These are phyloP conservation scores for Inga laurina DNA, from an alignment of 306 rosid genomes.

Conservation along the genomic window DNA sequence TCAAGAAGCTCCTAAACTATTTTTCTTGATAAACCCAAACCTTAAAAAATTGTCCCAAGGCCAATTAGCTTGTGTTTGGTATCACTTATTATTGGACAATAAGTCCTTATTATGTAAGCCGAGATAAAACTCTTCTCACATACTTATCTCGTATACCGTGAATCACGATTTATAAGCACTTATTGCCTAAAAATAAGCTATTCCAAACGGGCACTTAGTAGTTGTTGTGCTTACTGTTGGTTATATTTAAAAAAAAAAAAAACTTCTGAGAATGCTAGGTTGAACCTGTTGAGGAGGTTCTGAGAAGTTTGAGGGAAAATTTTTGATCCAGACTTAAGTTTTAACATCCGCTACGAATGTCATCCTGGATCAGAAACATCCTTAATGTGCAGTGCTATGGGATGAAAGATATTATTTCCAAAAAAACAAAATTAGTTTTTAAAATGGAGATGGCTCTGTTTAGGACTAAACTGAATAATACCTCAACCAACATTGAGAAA, in stretches of 20 bases:
- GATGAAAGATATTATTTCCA: constrained; percentile 13
- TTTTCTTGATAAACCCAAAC: neutral
- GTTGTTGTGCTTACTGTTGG: constrained; percentile 18
- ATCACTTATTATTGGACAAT: too few species aligned
- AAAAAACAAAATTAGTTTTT: neutral
- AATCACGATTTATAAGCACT: too few species aligned
- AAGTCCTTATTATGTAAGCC: too few species aligned
- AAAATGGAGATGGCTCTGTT: constrained; percentile 8
- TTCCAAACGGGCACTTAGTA: neutral
- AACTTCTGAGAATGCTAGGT: constrained; percentile 4
- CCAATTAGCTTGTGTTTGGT: neutral
- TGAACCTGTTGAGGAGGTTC: constrained; percentile 17
- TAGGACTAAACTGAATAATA: neutral
- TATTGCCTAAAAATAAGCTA: too few species aligned
- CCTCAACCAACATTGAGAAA: neutral
- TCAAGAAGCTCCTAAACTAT: neutral
- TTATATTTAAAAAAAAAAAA: neutral
- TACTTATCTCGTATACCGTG: too few species aligned
- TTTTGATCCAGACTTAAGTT: constrained; percentile 12
- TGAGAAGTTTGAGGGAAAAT: constrained; percentile 24
- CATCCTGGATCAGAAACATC: constrained; percentile 6
- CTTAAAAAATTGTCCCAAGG: neutral
- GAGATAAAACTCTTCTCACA: too few species aligned
- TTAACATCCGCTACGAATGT: neutral
- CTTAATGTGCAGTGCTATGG: constrained; percentile 6